phyloP scores from a whole-genome alignment of 2,329 filamentous ascomycete genomes.

The Aspergillus piperis region DNA sequence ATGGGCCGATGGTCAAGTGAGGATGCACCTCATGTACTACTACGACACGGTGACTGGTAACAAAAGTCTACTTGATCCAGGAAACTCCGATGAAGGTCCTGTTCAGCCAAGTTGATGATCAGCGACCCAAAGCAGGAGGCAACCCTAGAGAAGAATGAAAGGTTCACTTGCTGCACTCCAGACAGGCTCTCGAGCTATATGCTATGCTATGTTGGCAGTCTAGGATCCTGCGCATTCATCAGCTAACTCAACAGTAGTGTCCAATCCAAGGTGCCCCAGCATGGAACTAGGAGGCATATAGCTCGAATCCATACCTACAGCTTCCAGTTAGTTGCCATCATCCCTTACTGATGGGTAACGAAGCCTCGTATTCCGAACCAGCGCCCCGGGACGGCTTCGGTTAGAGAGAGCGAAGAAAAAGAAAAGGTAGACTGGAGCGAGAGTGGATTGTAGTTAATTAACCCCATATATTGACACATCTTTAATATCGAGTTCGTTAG shows the following conservation, averaged over 20 bases:
- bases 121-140: background rate
- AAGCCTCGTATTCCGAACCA: conserved; percentile 6
- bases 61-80: conserved; percentile 3
- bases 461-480: too few relatives aligned
- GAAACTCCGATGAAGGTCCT: background rate
- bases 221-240: too few relatives aligned
- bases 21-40: conserved; percentile 1
- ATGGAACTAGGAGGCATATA: background rate
- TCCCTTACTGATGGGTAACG: background rate
- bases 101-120: conserved; percentile 6
- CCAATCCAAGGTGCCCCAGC: background rate
- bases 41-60: conserved; percentile 4
- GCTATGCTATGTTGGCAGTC: background rate
- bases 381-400: conserved; percentile 2
- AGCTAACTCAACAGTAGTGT: background rate
- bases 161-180: background rate
- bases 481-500: too few relatives aligned
- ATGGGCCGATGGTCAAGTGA: conserved; percentile 19
- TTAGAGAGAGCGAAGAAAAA: background rate
- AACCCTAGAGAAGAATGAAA: background rate
- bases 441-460: background rate
- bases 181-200: background rate
- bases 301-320: background rate
- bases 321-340: background rate
- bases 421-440: background rate